phyloP scores from a whole-genome alignment of 495 filamentous ascomycete species.

The Bryoglossum gracile region DNA sequence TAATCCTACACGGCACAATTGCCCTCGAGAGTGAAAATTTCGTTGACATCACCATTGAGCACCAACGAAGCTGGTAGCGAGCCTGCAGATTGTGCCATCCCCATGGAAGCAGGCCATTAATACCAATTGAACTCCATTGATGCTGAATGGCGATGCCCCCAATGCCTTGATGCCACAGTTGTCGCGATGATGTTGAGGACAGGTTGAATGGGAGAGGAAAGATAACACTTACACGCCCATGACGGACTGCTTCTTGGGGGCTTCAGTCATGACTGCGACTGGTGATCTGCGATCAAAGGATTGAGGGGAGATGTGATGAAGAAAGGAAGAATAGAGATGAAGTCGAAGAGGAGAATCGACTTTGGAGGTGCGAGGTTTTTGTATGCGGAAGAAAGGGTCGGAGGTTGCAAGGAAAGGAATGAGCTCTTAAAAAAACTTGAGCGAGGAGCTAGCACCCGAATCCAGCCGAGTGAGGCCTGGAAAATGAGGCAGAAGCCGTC shows the following conservation, averaged over 20 bases:
- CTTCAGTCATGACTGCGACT: conserved; percentile 38
- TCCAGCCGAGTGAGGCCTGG: background rate
- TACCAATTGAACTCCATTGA: conserved; percentile 21
- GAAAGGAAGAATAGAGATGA: conserved; percentile 19
- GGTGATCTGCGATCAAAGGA: conserved; percentile 33
- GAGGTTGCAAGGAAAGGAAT: background rate
- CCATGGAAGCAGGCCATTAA: conserved; percentile 11
- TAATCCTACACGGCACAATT: conserved; percentile 25
- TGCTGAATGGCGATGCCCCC: conserved; percentile 4
- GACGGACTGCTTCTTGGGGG: conserved; percentile 62
- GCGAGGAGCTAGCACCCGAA: conserved; percentile 7
- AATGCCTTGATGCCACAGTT: conserved; percentile 6
- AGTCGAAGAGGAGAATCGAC: conserved; percentile 18
- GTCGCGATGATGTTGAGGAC: conserved; percentile 16
- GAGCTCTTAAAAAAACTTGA: conserved; percentile 2
- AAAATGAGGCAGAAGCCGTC: background rate
- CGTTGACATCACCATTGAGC: conserved; percentile 24
- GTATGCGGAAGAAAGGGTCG: conserved; percentile 12
- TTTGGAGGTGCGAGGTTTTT: conserved; percentile 8
- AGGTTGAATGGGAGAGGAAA: conserved; percentile 4
- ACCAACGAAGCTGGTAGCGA: conserved; percentile 14
- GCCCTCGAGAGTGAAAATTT: conserved; percentile 24
- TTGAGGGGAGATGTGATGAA: conserved; percentile 26
- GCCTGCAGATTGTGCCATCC: conserved; percentile 8
- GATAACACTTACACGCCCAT: conserved; percentile 77